Conservation (phyloP, 345 rosid species). For the Carallia pectinifolia region DNA sequence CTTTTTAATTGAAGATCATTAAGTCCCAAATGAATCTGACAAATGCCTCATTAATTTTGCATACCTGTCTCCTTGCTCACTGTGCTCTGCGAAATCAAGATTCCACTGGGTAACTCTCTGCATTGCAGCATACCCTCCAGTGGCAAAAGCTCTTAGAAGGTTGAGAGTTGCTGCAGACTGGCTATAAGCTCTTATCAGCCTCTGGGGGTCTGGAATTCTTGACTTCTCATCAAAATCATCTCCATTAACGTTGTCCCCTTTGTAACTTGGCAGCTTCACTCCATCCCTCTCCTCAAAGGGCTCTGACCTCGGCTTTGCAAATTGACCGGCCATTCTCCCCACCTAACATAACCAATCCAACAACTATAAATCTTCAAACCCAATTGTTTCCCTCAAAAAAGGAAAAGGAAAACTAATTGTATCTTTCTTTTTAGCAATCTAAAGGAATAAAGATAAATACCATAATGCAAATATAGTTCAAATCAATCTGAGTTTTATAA, state of each 20-base stretch:
- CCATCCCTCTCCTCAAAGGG: constrained; percentile 27
- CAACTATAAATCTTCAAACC: neutral
- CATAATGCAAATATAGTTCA: no score
- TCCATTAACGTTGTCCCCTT: constrained; percentile 31
- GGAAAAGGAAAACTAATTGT: neutral
- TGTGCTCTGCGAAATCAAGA: constrained; percentile 28
- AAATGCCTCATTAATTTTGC: neutral
- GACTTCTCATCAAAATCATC: constrained; percentile 27
- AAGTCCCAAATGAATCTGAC: neutral
- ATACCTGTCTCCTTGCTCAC: constrained; percentile 34
- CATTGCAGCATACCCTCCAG: constrained; percentile 35
- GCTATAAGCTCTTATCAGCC: constrained; percentile 32
- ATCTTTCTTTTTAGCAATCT: no score
- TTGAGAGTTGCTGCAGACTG: constrained; percentile 30
- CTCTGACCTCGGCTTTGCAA: constrained; percentile 33
- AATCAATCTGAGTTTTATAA: no score
- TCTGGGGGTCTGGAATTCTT: constrained; percentile 27
- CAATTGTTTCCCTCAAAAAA: neutral
- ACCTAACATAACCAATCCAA: constrained; percentile 14
- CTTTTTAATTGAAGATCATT: neutral
- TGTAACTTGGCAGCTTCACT: constrained; percentile 30
- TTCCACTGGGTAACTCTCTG: constrained; percentile 34
- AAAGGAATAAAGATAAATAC: no score
- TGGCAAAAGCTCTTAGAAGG: constrained; percentile 34
- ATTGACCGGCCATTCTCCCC: constrained; percentile 37